A percentile compares a stretch with the other conserved stretches of the same genome.
Conservation (phyloP, 495 filamentous ascomycete genomes). For the Neurospora sp. region DNA sequence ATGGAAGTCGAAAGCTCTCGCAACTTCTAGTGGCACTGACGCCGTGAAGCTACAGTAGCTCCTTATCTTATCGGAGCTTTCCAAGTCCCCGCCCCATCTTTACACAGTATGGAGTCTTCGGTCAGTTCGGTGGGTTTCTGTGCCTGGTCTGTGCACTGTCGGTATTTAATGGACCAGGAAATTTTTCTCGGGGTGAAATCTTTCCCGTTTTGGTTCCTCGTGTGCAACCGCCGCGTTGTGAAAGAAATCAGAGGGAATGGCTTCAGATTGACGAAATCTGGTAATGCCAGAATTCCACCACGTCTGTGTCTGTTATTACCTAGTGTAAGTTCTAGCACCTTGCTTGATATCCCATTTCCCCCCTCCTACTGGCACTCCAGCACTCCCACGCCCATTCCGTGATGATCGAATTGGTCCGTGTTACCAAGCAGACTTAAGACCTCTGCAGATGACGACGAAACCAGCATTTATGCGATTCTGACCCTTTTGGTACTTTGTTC, state of each 20-base stretch:
- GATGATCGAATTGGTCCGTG: constrained; percentile 99
- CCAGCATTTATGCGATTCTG: constrained; percentile 76
- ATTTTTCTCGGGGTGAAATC: constrained; percentile 4
- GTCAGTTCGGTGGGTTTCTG: neutral
- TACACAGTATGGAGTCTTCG: neutral
- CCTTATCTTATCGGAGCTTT: constrained; percentile 19
- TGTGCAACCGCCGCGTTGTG: constrained; percentile 5
- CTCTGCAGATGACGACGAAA: constrained; percentile 70
- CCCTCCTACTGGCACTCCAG: neutral
- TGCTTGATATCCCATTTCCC: neutral
- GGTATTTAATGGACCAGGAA: constrained; percentile 18
- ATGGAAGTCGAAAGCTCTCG: constrained; percentile 22
- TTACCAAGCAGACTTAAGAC: constrained; percentile 98
- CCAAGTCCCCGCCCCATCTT: neutral
- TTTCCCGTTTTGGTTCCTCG: constrained; percentile 13
- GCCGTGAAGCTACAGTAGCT: neutral
- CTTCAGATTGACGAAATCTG: neutral
- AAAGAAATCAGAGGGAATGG: neutral
- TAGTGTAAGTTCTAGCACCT: neutral
- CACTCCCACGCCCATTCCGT: constrained; percentile 32
- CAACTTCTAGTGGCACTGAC: constrained; percentile 8
- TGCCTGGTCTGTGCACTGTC: constrained; percentile 6
- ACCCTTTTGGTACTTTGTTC: constrained; percentile 29
- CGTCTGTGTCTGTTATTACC: neutral
- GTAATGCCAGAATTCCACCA: neutral